A percentile compares a stretch with the other conserved stretches of the same genome.
phyloP scores from a whole-genome alignment of 1,284 basidiomycete species.

The Sporisorium exsertum region DNA sequence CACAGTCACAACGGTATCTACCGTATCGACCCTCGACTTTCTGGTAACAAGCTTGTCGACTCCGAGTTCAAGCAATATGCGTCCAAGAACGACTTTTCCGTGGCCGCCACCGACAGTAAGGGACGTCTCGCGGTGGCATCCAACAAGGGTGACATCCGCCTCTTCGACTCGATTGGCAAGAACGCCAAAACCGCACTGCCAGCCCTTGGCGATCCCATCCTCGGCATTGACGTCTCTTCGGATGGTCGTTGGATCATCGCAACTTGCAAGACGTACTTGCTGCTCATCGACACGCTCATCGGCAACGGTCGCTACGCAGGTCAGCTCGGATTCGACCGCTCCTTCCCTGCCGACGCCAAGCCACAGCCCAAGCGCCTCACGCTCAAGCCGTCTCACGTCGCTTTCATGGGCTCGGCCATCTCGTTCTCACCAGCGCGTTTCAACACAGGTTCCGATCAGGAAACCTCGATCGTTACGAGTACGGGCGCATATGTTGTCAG shows the following conservation, averaged over 20 bases:
- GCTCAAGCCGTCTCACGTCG: constrained; percentile 89
- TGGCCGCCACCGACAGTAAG: constrained; percentile 85
- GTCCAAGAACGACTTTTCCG: constrained; percentile 94
- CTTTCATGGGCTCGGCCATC: constrained; percentile 91
- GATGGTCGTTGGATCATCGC: constrained; percentile 95
- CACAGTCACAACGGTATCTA: constrained; percentile 93
- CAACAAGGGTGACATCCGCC: constrained; percentile 94
- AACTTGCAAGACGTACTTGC: constrained; percentile 92
- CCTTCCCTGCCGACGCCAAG: constrained; percentile 93
- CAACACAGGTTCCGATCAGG: constrained; percentile 81
- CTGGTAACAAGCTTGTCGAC: constrained; percentile 92
- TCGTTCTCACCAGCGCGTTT: constrained; percentile 94
- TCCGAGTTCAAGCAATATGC: constrained; percentile 96
- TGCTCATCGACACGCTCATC: constrained; percentile 95
- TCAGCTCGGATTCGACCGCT: constrained; percentile 88
- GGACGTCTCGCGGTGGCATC: constrained; percentile 93
- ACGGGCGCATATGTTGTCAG: constrained; percentile 90
- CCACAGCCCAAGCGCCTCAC: constrained; percentile 90
- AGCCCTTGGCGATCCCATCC: constrained; percentile 92
- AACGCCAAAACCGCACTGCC: constrained; percentile 99
- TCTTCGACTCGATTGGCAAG: constrained; percentile 97
- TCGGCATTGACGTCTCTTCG: constrained; percentile 93
- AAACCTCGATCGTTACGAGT: constrained; percentile 95
- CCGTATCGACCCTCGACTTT: constrained; percentile 92
- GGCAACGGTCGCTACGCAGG: constrained; percentile 90